Conservation (phyloP, 106 monocot species). For the Platanthera guangdongensis region DNA sequence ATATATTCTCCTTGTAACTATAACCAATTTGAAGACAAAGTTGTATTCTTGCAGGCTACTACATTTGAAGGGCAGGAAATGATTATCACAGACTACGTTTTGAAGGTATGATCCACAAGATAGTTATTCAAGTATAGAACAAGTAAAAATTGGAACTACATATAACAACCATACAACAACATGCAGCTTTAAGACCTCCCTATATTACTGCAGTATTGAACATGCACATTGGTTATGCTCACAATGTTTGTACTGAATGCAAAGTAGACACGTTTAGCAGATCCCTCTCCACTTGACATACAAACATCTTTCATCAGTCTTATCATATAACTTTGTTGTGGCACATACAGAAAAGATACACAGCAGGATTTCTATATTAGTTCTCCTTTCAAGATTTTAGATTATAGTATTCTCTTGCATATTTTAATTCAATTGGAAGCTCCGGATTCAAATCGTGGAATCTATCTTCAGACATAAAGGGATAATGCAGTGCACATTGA, state of each 20-base stretch:
- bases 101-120: conserved; percentile 4
- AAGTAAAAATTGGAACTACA: not conserved
- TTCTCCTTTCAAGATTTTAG: not conserved
- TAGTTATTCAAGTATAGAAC: not conserved
- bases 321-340: too few relatives aligned
- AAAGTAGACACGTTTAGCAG: too few relatives aligned
- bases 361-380: not conserved
- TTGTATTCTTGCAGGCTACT: conserved; percentile 5
- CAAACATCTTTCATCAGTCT: too few relatives aligned
- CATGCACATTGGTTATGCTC: too few relatives aligned
- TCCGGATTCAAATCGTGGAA: too few relatives aligned
- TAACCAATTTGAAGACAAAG: not conserved
- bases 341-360: too few relatives aligned
- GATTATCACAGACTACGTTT: conserved; percentile 8
- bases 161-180: not conserved
- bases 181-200: not conserved
- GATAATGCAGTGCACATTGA: too few relatives aligned
- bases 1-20: not conserved
- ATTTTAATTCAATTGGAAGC: too few relatives aligned
- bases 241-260: too few relatives aligned
- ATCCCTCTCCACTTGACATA: too few relatives aligned
- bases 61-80: conserved; percentile 9
- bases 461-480: too few relatives aligned
- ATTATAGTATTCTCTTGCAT: not conserved
- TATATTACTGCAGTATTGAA: not conserved